Base-by-base conservation (phyloP, 805 yeast species). In the Lipomyces starkeyi region DNA sequence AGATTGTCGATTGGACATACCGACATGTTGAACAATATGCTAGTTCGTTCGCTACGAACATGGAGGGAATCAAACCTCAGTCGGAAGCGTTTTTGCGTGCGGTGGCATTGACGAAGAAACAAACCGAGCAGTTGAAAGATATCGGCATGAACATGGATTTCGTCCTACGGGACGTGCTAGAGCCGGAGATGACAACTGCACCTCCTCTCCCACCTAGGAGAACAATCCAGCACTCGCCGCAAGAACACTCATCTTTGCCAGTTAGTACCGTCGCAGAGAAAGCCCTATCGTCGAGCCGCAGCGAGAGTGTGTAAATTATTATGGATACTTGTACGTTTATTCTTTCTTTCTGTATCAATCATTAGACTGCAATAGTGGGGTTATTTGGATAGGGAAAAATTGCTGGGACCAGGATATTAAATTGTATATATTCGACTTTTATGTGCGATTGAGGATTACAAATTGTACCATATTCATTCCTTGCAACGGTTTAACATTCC, bases 1-100 rank as follows among this genome's bases (percentile, higher is more conserved):
- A 83, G 37, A 80, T 92, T 20, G 88, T 91, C n/a, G 87, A 88
- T 69, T 92, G 97, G 97, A 85, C 89, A 43, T 85, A 86, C 65
- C 83, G 83, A 13, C 89, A 88, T 76, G 85, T 91, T 40, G 84
- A 85, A 54, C 81, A 81, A 59, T 89, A 90, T 71, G 86, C 87
- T 37, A 79, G 81, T 20, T 78, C 87, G 6, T 84, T 93, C 72
- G 85, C 87, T 59, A 86, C 90, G 65, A 93, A 90, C 72, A 78
- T 93, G 32, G 81, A 86, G 5, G 56, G 56, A 25, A 9, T 53
- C 27, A 53, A 20, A 53, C 32, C 68, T 20, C 37, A 59, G 27
- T 20, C 61, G 29, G 61, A 68, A 58, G 58, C 27, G 2, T 68
- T 43, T 29, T 6, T 27, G 40, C 59, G 64, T 4, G 68, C 72